Base-by-base conservation (phyloP, 2,329 filamentous ascomycete species). In the Colletotrichum tropicale region DNA sequence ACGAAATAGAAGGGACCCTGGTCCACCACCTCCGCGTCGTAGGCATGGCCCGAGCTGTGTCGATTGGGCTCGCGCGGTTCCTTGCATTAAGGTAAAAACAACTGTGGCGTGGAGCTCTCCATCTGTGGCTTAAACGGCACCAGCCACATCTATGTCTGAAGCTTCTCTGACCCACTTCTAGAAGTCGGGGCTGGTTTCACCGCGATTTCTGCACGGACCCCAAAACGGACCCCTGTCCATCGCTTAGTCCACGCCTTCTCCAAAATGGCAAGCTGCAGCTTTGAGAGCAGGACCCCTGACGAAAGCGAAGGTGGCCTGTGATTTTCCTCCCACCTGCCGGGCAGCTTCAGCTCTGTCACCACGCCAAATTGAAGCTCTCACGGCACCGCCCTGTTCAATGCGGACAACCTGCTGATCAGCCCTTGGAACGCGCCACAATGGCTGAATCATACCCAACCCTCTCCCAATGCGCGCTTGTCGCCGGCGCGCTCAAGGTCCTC, bases 401-500 rank as follows among this genome's bases (percentile, higher is more conserved):
- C 72, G 69, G 72, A 77, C 60, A 48, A 26, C 15, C 32, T 62
- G 6, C 24, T 58, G 34, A 74, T 26, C 24, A 60, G 52, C 32
- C 32, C 28, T 38, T 65, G 68, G 62, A 62, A 28, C 64, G 48
- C 78, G 68, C 74, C 80, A 84, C 80, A 81, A 98, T 98, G 95
- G 89, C 93, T 82, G 94, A 96, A 78, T 86, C 92, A 70, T 96
- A 96, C 84, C 97, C 97, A 71, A 95, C 96, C n/a, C 90, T 98
- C 85, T 88, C 92, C 84, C 96, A 98, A 88, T 96, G 94, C 88
- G 95, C 95, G 79, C 87, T 98, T 79, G 93, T 98, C 78, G 94
- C 96, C 71, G 94, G 94, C 28, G 95, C 96, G 38, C 92, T 98
- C 84, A 98, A 98, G 87, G 89, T 98, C 77, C 92, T 98, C 75